Percentiles rank a stretch among this genome's conserved stretches.
Conservation (phyloP, 208 protist species). For the Tritrichomonas musculus region DNA sequence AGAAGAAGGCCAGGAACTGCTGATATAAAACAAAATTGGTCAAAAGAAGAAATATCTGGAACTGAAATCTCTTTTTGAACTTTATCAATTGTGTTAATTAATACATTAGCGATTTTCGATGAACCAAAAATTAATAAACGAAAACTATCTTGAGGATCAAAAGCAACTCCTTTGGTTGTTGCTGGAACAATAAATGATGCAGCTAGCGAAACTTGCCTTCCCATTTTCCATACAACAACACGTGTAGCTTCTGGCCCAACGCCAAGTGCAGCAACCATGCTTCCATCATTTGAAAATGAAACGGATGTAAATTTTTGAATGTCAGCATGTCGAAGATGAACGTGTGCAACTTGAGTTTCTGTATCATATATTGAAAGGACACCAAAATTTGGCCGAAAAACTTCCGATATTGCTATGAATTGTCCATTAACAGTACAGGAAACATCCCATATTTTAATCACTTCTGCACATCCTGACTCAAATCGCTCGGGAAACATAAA, state of each 20-base stretch:
- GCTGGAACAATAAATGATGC: neutral
- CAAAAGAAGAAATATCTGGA: neutral
- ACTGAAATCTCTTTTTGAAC: neutral
- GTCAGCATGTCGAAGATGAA: neutral
- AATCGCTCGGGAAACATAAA: constrained; percentile 12
- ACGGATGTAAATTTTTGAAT: neutral
- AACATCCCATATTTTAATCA: constrained; percentile 6
- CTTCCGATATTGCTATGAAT: constrained; percentile 24
- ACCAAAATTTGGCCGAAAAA: constrained; percentile 17
- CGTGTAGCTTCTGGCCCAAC: neutral
- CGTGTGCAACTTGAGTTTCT: constrained; percentile 8
- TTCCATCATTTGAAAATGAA: neutral
- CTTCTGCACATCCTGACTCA: neutral
- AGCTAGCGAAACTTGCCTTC: neutral
- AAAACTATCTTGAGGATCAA: neutral
- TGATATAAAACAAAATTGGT: neutral
- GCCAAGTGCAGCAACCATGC: neutral
- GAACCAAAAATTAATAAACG: neutral
- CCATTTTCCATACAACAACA: constrained; percentile 2
- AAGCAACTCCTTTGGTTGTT: neutral
- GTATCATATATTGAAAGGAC: constrained; percentile 14
- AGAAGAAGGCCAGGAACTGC: neutral
- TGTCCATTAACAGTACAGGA: neutral
- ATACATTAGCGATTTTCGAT: neutral
- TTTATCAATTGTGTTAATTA: neutral